These are phyloP conservation scores for Paecilomyces fulvus DNA, from an alignment of 2,329 filamentous ascomycete species.

Conservation along the genomic window DNA sequence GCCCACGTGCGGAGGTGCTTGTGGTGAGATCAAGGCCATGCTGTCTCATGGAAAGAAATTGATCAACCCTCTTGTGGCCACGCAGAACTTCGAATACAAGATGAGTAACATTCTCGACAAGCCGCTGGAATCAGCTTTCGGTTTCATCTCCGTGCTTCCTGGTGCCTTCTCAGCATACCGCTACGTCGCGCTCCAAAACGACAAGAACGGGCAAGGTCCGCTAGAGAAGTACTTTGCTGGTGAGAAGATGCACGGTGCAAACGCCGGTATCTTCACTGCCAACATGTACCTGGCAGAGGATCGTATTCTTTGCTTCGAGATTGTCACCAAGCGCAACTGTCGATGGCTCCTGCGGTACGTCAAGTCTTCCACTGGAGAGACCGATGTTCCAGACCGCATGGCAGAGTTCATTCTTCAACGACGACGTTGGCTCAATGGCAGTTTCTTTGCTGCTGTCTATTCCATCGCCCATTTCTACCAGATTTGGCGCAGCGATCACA, in stretches of 20 bases:
- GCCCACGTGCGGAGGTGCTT: conserved; percentile 94
- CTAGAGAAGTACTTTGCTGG: conserved; percentile 95
- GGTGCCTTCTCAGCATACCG: conserved; percentile 98
- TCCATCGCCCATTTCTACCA: conserved; percentile 92
- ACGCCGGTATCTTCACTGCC: conserved; percentile 92
- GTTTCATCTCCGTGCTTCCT: conserved; percentile 92
- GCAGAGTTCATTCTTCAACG: conserved; percentile 92
- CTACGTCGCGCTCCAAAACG: conserved; percentile 89
- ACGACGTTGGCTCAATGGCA: conserved; percentile 94
- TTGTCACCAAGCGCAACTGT: conserved; percentile 94
- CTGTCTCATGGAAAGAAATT: conserved; percentile 77
- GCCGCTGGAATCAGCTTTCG: conserved; percentile 91
- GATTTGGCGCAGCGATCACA: conserved; percentile 89
- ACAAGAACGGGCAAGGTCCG: conserved; percentile 87
- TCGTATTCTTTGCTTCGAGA: conserved; percentile 55
- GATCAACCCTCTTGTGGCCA: conserved; percentile 85
- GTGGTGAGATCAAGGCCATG: conserved; percentile 99
- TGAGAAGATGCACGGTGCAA: conserved; percentile 88
- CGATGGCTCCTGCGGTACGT: conserved; percentile 98
- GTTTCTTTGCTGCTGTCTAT: conserved; percentile 96
- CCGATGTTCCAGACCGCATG: conserved; percentile 89
- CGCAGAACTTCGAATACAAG: conserved; percentile 99
- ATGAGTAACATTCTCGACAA: conserved; percentile 99
- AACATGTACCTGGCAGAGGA: conserved; percentile 56
- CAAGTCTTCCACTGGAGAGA: conserved; percentile 94